Evolutionary conservation across 106 monocot species (phyloP).

Genomic region (Vanilla planifolia): DNA sequence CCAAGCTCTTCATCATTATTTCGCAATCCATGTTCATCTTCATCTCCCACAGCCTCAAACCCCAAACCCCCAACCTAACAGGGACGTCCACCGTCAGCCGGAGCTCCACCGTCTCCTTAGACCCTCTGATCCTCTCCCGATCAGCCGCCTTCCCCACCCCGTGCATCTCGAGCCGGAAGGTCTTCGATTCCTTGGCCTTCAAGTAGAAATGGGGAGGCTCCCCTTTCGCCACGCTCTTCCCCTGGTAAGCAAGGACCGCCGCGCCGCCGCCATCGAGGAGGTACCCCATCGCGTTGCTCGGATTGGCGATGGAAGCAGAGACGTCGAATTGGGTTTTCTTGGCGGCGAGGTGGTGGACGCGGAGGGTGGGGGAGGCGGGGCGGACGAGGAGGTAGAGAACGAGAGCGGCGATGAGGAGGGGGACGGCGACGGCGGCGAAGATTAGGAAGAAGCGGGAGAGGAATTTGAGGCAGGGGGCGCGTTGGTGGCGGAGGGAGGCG

Average conservation of each 20-base stretch:
- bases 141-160: slow-evolving; percentile 8
- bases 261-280: slow-evolving; percentile 17
- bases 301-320: slow-evolving; percentile 21
- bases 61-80: slow-evolving; percentile 19
- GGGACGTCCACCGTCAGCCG: slow-evolving; percentile 13
- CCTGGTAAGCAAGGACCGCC: not conserved
- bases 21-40: slow-evolving; percentile 29
- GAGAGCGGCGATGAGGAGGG: slow-evolving; percentile 3
- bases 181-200: slow-evolving; percentile 9
- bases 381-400: slow-evolving; percentile 15
- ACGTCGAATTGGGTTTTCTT: slow-evolving; percentile 18
- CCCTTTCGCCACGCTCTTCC: slow-evolving; percentile 18
- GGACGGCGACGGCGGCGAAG: not conserved
- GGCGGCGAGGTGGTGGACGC: slow-evolving; percentile 12
- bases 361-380: slow-evolving; percentile 25
- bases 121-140: slow-evolving; percentile 18
- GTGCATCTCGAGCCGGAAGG: slow-evolving; percentile 13
- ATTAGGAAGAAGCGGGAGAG: slow-evolving; percentile 4
- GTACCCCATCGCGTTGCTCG: slow-evolving; percentile 28
- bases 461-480: slow-evolving; percentile 1
- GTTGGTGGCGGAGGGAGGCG: not conserved
- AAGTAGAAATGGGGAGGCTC: slow-evolving; percentile 18
- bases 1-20: slow-evolving; percentile 12
- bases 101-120: slow-evolving; percentile 19
- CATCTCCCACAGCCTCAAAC: slow-evolving; percentile 16